Evolutionary conservation across 208 protist genomes (phyloP).

Genomic region (Wallacemonas sp.): DNA sequence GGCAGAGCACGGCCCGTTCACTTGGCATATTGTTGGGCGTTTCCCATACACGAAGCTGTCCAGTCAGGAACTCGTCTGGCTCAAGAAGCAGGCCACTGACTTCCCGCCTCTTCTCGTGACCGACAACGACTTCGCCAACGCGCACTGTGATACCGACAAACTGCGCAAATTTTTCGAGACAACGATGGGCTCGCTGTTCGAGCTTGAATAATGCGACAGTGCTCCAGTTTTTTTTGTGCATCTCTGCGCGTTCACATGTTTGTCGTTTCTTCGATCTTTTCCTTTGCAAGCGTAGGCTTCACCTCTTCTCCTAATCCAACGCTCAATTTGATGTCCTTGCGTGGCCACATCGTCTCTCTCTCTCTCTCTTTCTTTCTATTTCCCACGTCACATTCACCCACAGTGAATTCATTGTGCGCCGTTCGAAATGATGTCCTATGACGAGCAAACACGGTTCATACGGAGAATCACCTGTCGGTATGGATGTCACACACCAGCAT

Average conservation of each 20-base stretch:
- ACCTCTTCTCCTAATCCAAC: no score
- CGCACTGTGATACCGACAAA: constrained; percentile 28
- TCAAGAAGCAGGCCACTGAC: constrained; percentile 42
- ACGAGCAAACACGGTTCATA: no score
- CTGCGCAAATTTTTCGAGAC: constrained; percentile 24
- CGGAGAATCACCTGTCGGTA: no score
- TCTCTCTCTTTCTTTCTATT: background rate
- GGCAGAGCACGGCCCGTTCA: background rate
- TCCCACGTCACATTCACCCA: no score
- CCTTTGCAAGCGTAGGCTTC: constrained; percentile 1
- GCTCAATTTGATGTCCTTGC: no score
- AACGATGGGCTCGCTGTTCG: background rate
- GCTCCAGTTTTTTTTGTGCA: no score
- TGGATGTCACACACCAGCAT: no score
- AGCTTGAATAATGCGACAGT: background rate
- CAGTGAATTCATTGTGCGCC: no score
- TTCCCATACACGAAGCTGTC: constrained; percentile 35
- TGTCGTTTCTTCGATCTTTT: constrained; percentile 16
- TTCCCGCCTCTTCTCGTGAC: constrained; percentile 57
- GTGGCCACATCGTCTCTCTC: background rate
- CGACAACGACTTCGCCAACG: constrained; percentile 32
- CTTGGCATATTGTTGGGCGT: constrained; percentile 38
- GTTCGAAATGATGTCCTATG: no score
- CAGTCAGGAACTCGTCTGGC: constrained; percentile 62
- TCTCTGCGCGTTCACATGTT: background rate